These are phyloP conservation scores for Solanum chacoense DNA, from an alignment of 305 asterid genomes.

Conservation along the genomic window DNA sequence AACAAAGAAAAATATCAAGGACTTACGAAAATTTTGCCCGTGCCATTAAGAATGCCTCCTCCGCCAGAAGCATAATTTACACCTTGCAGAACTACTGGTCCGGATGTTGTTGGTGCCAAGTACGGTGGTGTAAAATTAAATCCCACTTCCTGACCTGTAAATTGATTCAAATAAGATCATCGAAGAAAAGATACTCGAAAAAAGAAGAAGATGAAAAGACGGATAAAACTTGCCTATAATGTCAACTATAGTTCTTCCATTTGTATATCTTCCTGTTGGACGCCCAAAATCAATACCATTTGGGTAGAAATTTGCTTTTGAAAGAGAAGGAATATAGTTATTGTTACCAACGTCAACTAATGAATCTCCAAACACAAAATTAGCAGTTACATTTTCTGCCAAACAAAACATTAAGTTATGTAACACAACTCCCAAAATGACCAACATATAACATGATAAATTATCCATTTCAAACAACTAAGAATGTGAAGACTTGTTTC, in stretches of 20 bases:
- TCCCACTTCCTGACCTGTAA: conserved; percentile 47
- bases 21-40: conserved; percentile 64
- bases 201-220: background rate
- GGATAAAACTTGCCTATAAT: conserved; percentile 41
- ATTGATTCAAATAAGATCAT: background rate
- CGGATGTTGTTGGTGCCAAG: conserved; percentile 49
- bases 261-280: conserved; percentile 69
- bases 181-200: background rate
- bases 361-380: conserved; percentile 75
- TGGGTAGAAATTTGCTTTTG: conserved; percentile 58
- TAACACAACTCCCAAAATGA: background rate
- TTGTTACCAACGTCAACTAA: conserved; percentile 73
- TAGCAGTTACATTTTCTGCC: conserved; percentile 20
- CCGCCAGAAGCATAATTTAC: conserved; percentile 80
- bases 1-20: background rate
- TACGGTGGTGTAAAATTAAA: conserved; percentile 48
- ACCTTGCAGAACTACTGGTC: conserved; percentile 37
- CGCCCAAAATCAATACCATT: conserved; percentile 72
- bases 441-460: background rate
- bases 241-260: conserved; percentile 68
- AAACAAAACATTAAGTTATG: conserved; percentile 11
- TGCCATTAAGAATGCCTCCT: conserved; percentile 52
- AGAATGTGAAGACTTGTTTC: background rate
- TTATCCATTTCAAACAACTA: conserved; percentile 20
- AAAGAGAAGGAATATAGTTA: conserved; percentile 51